Evolutionary conservation across 116 monocot species (phyloP), one percentile per base, ranked within the genome.

Genomic region (Cymodocea nodosa): DNA sequence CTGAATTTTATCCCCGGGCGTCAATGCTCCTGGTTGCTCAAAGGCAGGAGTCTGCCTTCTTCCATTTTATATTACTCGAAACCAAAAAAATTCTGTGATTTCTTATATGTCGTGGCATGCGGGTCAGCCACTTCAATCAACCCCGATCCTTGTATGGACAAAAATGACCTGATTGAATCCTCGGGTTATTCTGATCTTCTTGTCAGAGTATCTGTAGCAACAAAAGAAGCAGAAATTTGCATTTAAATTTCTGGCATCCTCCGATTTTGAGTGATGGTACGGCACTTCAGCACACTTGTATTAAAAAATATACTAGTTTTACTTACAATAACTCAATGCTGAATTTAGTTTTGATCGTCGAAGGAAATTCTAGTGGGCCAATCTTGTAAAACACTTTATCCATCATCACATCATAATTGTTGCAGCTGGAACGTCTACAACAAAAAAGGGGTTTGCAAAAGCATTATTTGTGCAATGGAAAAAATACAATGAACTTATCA

Each of bases 251-350:
- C 30, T 30, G 30, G 30, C 30, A 30, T 30, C 3, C 30, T 30
- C 30, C 3, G 30, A 30, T 30, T 30, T 30, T 30, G 30, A 3
- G 30, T 30, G 30, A 3, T 30, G 30, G 30, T 3, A 30, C 30
- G 30, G 30, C 30, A 30, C 30, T 30, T 30, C 3, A 1, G 30
- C 30, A 30, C 3, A 30, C 30, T 30, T 3, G 30, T 30, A 30
- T 30, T 30, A 30, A 30, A 30, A 30, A 30, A 30, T 30, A 30
- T 25, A 13, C 23, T 16, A 65, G 12, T 4, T 52, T 30, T 22
- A 72, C 84, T 89, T 78, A 93, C 89, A 93, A 63, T 19, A 89
- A 17, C 65, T 93, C 73, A 68, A 89, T 67, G 67, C 55, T 59
- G 50, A 80, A 78, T 17, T 74, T 74, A 50, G 39, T 77, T 65